phyloP scores from a whole-genome alignment of 768 basidiomycete species.

The Rhizopogon rudus region DNA sequence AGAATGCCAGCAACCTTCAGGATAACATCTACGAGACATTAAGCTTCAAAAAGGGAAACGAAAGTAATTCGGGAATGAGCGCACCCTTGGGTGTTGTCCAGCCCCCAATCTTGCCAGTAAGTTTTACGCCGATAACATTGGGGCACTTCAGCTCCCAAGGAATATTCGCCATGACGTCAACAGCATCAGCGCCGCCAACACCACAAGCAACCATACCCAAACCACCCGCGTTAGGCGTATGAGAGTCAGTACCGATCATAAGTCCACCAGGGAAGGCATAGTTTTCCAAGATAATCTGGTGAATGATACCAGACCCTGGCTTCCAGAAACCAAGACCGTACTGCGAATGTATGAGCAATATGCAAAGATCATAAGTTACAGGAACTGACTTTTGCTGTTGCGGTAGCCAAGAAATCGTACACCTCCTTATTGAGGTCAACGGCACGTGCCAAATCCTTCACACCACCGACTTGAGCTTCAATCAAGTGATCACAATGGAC shows the following conservation, averaged over 20 bases:
- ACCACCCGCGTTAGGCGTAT: constrained; percentile 99
- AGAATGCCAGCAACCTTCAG: constrained; percentile 98
- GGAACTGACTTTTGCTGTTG: constrained; percentile 75
- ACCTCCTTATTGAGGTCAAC: constrained; percentile 96
- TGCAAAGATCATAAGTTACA: background rate
- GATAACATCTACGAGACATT: constrained; percentile 70
- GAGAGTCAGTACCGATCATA: constrained; percentile 99
- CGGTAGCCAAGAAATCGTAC: constrained; percentile 97
- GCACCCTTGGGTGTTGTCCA: constrained; percentile 98
- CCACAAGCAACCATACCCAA: constrained; percentile 99
- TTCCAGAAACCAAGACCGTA: constrained; percentile 99
- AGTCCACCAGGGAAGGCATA: constrained; percentile 99
- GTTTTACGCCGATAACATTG: constrained; percentile 97
- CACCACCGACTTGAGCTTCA: constrained; percentile 93
- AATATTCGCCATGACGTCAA: constrained; percentile 97
- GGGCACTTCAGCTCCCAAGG: constrained; percentile 99
- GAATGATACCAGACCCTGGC: constrained; percentile 98
- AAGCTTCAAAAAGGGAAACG: constrained; percentile 6
- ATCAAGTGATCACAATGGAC: constrained; percentile 99
- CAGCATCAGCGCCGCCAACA: constrained; percentile 98
- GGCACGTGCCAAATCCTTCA: constrained; percentile 89
- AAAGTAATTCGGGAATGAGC: constrained; percentile 7
- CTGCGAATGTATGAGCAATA: constrained; percentile 28
- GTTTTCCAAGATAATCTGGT: constrained; percentile 99
- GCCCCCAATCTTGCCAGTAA: constrained; percentile 90